Evolutionary conservation across 2,329 filamentous ascomycete genomes (phyloP).

Genomic region (Fusarium cicatricum): DNA sequence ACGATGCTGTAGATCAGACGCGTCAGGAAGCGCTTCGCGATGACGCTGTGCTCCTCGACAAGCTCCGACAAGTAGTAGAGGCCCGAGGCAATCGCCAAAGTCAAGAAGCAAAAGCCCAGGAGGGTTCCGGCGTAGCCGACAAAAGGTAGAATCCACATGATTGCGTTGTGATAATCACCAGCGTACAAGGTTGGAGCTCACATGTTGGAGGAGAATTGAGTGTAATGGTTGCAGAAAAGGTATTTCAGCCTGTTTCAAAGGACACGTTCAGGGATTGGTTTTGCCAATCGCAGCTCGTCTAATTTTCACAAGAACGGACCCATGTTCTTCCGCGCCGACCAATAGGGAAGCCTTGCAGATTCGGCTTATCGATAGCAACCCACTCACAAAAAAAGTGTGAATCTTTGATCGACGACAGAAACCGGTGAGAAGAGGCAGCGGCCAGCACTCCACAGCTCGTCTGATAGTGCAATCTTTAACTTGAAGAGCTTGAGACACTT

Average conservation of each 20-base stretch:
- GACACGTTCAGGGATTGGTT: conserved; percentile 35
- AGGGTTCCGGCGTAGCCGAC: conserved; percentile 88
- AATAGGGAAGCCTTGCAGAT: background rate
- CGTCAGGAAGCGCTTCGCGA: conserved; percentile 86
- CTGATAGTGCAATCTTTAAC: background rate
- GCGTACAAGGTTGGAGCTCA: conserved; percentile 30
- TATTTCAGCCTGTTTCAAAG: conserved; percentile 21
- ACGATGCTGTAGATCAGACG: conserved; percentile 87
- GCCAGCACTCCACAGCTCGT: conserved; percentile 1
- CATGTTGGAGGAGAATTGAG: conserved; percentile 32
- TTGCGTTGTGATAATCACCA: conserved; percentile 41
- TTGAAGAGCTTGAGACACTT: background rate
- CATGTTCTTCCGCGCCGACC: conserved; percentile 7
- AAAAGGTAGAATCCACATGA: conserved; percentile 95
- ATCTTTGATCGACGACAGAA: conserved; percentile 26
- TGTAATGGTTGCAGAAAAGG: conserved; percentile 13
- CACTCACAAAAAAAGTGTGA: conserved; percentile 43
- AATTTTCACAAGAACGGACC: conserved; percentile 14
- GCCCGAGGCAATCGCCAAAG: conserved; percentile 95
- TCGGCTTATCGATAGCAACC: conserved; percentile 40
- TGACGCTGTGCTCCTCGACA: conserved; percentile 95
- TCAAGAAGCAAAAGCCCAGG: conserved; percentile 92
- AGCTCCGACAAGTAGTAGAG: conserved; percentile 98
- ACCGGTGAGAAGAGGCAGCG: conserved; percentile 16
- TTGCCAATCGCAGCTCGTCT: conserved; percentile 29